phyloP scores from a whole-genome alignment of 345 rosid genomes.

The Arabidopsis suecica region DNA sequence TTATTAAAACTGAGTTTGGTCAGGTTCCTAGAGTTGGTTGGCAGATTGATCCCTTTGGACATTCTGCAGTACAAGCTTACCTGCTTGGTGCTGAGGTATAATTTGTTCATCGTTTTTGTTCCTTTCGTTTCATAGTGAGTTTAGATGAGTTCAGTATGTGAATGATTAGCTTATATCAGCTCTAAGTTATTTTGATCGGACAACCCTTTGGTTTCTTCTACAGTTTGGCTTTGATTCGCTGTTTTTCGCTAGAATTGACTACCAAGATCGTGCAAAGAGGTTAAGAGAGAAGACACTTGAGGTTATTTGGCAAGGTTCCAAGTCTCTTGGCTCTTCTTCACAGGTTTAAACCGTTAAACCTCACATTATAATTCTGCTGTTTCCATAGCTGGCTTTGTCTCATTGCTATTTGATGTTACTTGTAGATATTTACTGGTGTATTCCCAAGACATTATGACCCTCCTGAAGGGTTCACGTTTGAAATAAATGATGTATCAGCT shows the following conservation, averaged over 20 bases:
- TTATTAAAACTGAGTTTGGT: conserved; percentile 78
- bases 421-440: conserved; percentile 91
- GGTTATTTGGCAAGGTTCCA: conserved; percentile 91
- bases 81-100: conserved; percentile 93
- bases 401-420: conserved; percentile 13
- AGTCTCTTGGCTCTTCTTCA: conserved; percentile 87
- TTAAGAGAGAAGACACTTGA: conserved; percentile 81
- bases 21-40: conserved; percentile 96
- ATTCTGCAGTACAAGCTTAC: conserved; percentile 94
- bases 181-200: conserved; percentile 20
- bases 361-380: conserved; percentile 23
- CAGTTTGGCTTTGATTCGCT: conserved; percentile 96
- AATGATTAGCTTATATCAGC: conserved; percentile 5
- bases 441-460: conserved; percentile 94
- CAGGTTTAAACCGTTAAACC: conserved; percentile 58
- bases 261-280: conserved; percentile 92
- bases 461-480: conserved; percentile 89
- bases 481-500: conserved; percentile 84
- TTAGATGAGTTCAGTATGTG: neutral
- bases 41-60: conserved; percentile 98
- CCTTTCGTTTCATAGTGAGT: neutral
- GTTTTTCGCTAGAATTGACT: conserved; percentile 93
- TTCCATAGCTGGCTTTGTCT: conserved; percentile 19
- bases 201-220: conserved; percentile 38
- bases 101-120: conserved; percentile 8